Conservation (phyloP, 106 monocot genomes). For the Allium fistulosum region DNA sequence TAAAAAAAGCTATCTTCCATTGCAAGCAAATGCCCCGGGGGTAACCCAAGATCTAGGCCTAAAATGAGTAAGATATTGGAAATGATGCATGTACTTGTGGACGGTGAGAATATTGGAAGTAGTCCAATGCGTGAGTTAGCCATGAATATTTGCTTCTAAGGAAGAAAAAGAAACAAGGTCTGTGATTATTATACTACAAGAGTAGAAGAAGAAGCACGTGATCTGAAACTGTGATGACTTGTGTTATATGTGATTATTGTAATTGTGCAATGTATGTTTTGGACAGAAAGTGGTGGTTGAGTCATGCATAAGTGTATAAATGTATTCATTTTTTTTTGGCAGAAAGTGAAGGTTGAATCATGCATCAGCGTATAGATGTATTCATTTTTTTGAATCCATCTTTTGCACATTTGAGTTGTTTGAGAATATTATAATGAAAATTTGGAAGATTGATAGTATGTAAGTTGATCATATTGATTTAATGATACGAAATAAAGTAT, state of each 20-base stretch:
- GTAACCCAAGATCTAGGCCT: constrained; percentile 52
- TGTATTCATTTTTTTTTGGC: no score
- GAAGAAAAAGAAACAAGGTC: not conserved
- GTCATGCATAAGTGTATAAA: no score
- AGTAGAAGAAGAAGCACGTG: constrained; percentile 12
- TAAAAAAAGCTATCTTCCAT: constrained; percentile 47
- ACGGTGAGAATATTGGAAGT: constrained; percentile 21
- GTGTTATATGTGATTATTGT: not conserved
- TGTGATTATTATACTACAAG: not conserved
- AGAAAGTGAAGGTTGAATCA: no score
- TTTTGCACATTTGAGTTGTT: no score
- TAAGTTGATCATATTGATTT: no score
- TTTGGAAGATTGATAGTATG: no score
- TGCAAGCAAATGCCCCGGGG: constrained; percentile 63
- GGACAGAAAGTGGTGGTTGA: not conserved
- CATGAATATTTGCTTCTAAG: not conserved
- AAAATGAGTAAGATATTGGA: constrained; percentile 77
- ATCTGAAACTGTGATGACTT: constrained; percentile 18
- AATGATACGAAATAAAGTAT: no score
- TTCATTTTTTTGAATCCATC: no score
- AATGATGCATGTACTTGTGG: constrained; percentile 47
- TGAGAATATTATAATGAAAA: no score
- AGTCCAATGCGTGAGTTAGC: constrained; percentile 27
- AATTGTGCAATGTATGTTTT: not conserved
- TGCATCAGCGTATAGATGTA: no score